Evolutionary conservation across 2,329 filamentous ascomycete species (phyloP).

Genomic region (Botryosphaeria dothidea): DNA sequence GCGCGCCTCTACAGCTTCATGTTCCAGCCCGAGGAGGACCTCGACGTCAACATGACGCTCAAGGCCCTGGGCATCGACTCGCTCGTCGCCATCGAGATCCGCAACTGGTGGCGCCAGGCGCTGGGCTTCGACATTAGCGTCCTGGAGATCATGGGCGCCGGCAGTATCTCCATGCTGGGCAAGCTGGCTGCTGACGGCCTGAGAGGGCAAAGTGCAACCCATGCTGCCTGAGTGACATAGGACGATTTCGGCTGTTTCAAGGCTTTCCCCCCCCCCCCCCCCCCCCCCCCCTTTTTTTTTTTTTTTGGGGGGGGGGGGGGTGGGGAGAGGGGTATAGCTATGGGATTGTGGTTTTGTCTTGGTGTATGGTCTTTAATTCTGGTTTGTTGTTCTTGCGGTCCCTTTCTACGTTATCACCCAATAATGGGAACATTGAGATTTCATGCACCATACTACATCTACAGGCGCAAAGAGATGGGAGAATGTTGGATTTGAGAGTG

Average conservation of each 20-base stretch:
- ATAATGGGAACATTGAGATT: background rate
- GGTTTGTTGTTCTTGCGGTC: background rate
- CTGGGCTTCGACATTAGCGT: constrained; percentile 32
- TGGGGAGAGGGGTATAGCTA: too few species aligned
- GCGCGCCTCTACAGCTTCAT: constrained; percentile 24
- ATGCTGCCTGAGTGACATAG: background rate
- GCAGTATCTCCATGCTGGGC: constrained; percentile 24
- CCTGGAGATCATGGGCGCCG: constrained; percentile 29
- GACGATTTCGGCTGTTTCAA: background rate
- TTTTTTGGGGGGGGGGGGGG: too few species aligned
- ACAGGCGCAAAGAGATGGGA: background rate
- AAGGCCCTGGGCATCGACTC: constrained; percentile 34
- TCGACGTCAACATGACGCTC: constrained; percentile 22
- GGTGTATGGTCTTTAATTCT: background rate
- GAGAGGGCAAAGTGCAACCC: background rate
- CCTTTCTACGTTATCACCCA: background rate
- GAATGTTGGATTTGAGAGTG: too few species aligned
- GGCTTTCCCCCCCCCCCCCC: too few species aligned
- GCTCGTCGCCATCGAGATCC: constrained; percentile 40
- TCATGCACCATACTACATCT: background rate
- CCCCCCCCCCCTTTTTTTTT: too few species aligned
- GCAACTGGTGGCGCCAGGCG: constrained; percentile 39
- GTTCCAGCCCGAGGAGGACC: constrained; percentile 25
- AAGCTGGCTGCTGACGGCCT: background rate
- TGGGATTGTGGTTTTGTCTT: background rate